Evolutionary conservation across 108 stramenopile species (phyloP).

Genomic region (Cafeteria roenbergensis): DNA sequence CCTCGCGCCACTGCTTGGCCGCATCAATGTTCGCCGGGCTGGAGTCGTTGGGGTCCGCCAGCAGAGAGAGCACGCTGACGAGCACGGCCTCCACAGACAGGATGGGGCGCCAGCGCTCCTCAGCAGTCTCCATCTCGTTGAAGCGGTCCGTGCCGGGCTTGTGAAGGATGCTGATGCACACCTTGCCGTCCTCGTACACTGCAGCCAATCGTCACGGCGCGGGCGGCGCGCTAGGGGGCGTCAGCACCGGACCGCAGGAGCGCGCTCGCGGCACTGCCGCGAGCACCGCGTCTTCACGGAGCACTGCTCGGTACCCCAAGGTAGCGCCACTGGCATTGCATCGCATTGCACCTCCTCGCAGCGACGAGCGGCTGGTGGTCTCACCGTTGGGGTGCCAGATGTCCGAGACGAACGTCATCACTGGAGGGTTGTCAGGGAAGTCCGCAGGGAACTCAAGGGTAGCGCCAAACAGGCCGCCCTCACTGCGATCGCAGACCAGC

Average conservation of each 20-base stretch:
- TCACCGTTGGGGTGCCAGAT: constrained; percentile 97
- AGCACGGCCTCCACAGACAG: constrained; percentile 91
- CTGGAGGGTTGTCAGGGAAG: constrained; percentile 90
- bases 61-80: constrained; percentile 70
- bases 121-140: constrained; percentile 82
- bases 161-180: constrained; percentile 97
- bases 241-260: too few species aligned
- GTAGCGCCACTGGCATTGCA: too few species aligned
- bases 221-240: too few species aligned
- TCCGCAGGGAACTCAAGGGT: constrained; percentile 76
- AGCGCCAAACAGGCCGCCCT: constrained; percentile 93
- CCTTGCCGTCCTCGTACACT: constrained; percentile 53
- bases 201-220: too few species aligned
- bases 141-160: constrained; percentile 85
- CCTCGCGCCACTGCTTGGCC: constrained; percentile 84
- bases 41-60: constrained; percentile 91
- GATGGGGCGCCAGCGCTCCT: constrained; percentile 96
- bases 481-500: constrained; percentile 64
- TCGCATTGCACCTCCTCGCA: too few species aligned
- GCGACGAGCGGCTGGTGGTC: too few species aligned
- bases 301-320: too few species aligned
- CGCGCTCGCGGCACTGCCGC: too few species aligned
- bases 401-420: constrained; percentile 74
- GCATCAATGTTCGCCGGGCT: constrained; percentile 96
- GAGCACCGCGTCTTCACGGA: too few species aligned